Percentiles rank a stretch among this genome's conserved stretches.
phyloP scores from a whole-genome alignment of 371 early-diverging fungal species.

The Apophysomyces ossiformis region DNA sequence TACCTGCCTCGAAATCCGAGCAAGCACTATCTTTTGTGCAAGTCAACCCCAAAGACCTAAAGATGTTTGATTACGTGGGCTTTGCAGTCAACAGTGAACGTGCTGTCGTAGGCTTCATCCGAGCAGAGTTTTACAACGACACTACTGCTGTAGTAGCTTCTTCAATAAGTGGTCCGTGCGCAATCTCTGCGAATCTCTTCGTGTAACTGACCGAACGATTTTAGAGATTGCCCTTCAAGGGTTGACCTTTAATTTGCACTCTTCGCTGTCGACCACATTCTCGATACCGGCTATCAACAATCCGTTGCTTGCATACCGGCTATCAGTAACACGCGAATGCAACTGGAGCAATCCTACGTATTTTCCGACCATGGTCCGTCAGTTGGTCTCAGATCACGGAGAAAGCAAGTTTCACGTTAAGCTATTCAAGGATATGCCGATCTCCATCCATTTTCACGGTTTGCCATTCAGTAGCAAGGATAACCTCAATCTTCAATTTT shows the following conservation, averaged over 20 bases:
- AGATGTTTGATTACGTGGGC: constrained; percentile 28
- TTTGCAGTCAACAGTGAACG: constrained; percentile 28
- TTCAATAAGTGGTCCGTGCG: not conserved
- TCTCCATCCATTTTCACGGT: constrained; percentile 39
- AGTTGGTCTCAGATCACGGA: constrained; percentile 56
- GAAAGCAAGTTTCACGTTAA: constrained; percentile 39
- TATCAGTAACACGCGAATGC: constrained; percentile 17
- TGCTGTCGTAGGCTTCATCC: constrained; percentile 32
- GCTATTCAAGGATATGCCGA: not conserved
- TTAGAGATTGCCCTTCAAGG: constrained; percentile 5
- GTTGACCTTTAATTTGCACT: constrained; percentile 18
- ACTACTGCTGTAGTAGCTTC: not conserved
- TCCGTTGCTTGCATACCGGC: constrained; percentile 45
- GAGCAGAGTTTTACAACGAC: constrained; percentile 39
- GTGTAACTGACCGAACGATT: not conserved
- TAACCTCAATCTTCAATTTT: constrained; percentile 65
- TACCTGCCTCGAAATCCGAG: constrained; percentile 13
- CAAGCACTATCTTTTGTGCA: constrained; percentile 21
- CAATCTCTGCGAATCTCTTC: not conserved
- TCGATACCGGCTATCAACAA: constrained; percentile 47
- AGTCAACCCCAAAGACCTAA: constrained; percentile 8
- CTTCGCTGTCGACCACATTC: constrained; percentile 32
- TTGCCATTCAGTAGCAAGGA: constrained; percentile 17
- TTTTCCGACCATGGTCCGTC: constrained; percentile 49
- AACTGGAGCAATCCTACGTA: not conserved